Conservation (phyloP, 371 early-diverging fungal species). For the Phascolomyces articulosus region DNA sequence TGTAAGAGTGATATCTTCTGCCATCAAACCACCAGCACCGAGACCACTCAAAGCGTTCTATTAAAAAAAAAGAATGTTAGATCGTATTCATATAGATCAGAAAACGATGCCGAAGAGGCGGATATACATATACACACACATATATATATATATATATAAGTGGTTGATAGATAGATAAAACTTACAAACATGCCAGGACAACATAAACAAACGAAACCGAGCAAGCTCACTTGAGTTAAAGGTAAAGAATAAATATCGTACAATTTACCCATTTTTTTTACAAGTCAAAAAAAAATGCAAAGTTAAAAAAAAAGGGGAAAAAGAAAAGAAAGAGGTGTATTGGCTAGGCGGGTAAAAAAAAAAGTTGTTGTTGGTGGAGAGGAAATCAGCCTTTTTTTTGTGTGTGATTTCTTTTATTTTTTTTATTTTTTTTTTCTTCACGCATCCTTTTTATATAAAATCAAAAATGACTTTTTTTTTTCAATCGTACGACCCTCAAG, state of each 20-base stretch:
- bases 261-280: slow-evolving; percentile 8
- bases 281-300: not conserved
- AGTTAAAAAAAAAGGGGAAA: not conserved
- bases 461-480: too few species aligned
- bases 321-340: not conserved
- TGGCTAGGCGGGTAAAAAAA: not conserved
- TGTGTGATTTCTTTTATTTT: too few species aligned
- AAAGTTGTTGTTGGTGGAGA: not conserved
- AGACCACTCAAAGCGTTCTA: slow-evolving; percentile 51
- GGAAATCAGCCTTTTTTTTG: not conserved
- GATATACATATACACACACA: too few species aligned
- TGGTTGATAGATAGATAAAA: too few species aligned
- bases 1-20: slow-evolving; percentile 54
- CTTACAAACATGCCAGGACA: slow-evolving; percentile 74
- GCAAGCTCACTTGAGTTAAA: slow-evolving; percentile 67
- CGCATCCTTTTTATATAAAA: not conserved
- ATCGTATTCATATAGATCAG: too few species aligned
- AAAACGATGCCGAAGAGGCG: too few species aligned
- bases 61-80: not conserved
- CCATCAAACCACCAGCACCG: slow-evolving; percentile 51
- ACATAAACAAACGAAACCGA: slow-evolving; percentile 78
- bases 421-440: not conserved
- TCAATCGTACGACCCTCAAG: not conserved
- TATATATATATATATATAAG: too few species aligned
- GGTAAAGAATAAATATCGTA: slow-evolving; percentile 34